Base-by-base conservation (phyloP, 2,329 filamentous ascomycete species). In the Colletotrichum sp. region DNA sequence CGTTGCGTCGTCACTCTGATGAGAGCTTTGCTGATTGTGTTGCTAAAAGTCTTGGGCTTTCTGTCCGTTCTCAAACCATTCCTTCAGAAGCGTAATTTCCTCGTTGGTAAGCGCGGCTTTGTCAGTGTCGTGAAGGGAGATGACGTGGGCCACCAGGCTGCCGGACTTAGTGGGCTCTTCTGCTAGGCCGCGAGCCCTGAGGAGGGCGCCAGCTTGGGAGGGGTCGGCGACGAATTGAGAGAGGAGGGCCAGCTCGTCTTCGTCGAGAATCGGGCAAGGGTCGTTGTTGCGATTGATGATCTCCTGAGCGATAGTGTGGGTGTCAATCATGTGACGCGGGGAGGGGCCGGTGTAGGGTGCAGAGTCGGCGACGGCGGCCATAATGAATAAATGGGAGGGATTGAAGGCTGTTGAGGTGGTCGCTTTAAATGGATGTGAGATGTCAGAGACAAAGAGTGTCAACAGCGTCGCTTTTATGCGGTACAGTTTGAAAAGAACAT, bases 271-370 rank as follows among this genome's bases (percentile, higher is more conserved):
- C 32, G 64, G 70, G 34, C 64, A 68, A 10, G 24, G n/a, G 57
- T 76, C 77, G n/a, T 68, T 65, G 72, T 77, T 71, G 69, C 78
- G 77, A 21, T 69, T 71, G 21, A 79, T 78, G 30, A 78, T 77
- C 49, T 79, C 78, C 16, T 66, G 36, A 6, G 79, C 78, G 10
- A 78, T 63, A 15, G 78, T 76, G 60, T 77, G 78, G 24, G 71
- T 66, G 5, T 32, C 69, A 18, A 79, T 60, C 76, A 79, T 79
- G 9, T 74, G 55, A 8, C 32, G 30, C n/a, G 63, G 71, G 7
- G 67, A 71, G 28, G 78, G 78, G 15, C 78, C 78, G 9, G 71
- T 76, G 62, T 78, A 78, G 21, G 64, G 60, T 57, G 59, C 16
- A 18, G 77, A 62, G 16, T 65, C 44, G 16, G 10, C 26, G 21